A percentile compares a stretch with the other conserved stretches of the same genome.
These are phyloP conservation scores for Salix purpurea DNA, from an alignment of 345 rosid genomes.

Conservation along the genomic window DNA sequence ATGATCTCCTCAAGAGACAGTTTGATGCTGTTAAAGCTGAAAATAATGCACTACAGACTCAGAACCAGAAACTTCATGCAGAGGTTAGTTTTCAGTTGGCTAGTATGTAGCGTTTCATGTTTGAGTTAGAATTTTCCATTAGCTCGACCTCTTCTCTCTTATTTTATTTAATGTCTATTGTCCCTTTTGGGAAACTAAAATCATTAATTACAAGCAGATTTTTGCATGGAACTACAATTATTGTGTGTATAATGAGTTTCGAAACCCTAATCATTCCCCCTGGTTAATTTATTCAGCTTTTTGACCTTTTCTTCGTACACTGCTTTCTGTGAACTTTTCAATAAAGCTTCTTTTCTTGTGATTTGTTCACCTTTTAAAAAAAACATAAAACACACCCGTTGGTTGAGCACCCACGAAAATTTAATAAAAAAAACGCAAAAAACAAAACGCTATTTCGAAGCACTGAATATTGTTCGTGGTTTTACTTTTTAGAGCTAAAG, in stretches of 20 bases:
- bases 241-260: not conserved
- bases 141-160: not conserved
- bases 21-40: constrained; percentile 73
- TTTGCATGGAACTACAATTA: constrained; percentile 7
- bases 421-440: not conserved
- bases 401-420: not conserved
- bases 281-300: constrained; percentile 1
- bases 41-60: constrained; percentile 75
- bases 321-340: constrained; percentile 19
- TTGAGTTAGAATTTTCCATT: not conserved
- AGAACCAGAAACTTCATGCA: constrained; percentile 76
- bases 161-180: not conserved
- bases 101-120: not conserved
- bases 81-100: constrained; percentile 39
- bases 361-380: constrained; percentile 5
- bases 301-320: constrained; percentile 17
- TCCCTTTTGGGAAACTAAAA: not conserved
- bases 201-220: not conserved
- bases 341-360: constrained; percentile 16
- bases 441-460: not conserved
- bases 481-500: not conserved
- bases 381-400: not conserved
- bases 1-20: constrained; percentile 76
- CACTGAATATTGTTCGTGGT: constrained; percentile 8
- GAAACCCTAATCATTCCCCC: constrained; percentile 12